Evolutionary conservation across 768 basidiomycete species (phyloP).

Genomic region (Leucosporidium creatinivorum): DNA sequence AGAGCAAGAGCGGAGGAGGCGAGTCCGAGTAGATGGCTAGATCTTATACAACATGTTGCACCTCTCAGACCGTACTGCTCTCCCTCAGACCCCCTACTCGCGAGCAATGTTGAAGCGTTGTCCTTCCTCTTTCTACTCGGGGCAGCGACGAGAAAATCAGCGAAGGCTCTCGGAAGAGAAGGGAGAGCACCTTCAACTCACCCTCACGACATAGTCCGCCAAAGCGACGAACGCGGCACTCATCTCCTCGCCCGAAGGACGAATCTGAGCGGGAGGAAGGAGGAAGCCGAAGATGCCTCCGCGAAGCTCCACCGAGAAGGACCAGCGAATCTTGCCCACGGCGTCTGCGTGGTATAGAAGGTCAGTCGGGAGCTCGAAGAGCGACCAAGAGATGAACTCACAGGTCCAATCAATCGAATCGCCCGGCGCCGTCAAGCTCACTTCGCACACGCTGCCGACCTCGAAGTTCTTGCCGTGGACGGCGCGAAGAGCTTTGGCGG

Average conservation of each 20-base stretch:
- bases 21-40: too few relatives aligned
- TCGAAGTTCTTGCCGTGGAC: slow-evolving; percentile 56
- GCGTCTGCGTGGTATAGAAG: slow-evolving; percentile 48
- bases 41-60: too few relatives aligned
- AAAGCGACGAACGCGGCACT: slow-evolving; percentile 59
- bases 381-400: background rate
- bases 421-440: slow-evolving; percentile 36
- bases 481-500: slow-evolving; percentile 52
- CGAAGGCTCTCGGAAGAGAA: background rate
- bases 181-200: background rate
- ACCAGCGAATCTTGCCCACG: slow-evolving; percentile 52
- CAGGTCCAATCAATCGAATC: slow-evolving; percentile 21
- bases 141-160: background rate
- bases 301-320: slow-evolving; percentile 58
- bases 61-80: too few relatives aligned
- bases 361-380: slow-evolving; percentile 49
- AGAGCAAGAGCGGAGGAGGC: too few relatives aligned
- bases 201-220: slow-evolving; percentile 53
- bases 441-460: slow-evolving; percentile 41
- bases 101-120: background rate
- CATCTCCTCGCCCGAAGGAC: slow-evolving; percentile 73
- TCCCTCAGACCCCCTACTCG: too few relatives aligned
- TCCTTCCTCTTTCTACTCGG: background rate
- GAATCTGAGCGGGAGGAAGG: slow-evolving; percentile 52
- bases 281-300: slow-evolving; percentile 57